Evolutionary conservation across 495 filamentous ascomycete species (phyloP), one percentile per base, ranked within the genome.

Genomic region (Podospora sp.): DNA sequence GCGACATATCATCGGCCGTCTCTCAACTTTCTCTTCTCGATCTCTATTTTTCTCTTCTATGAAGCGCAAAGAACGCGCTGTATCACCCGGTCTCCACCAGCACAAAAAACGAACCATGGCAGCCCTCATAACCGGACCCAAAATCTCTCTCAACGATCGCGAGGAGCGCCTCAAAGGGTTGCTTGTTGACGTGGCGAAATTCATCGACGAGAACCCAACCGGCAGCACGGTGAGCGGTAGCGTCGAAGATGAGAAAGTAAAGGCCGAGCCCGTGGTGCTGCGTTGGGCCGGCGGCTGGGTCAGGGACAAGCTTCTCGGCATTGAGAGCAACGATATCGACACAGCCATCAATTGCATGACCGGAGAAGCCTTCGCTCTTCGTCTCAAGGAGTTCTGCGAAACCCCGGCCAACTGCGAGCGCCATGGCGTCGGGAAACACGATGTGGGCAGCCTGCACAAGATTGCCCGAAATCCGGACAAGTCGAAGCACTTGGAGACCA

Each of bases 241-340:
- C 3, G 77, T 81, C 11, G 72, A 73, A 50, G 63, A 72, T 18
- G 57, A 27, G 12, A 61, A 71, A 21, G 35, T 25, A n/a, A 33
- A 51, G 27, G 26, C 81, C 33, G 83, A 84, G 59, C 82, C 84
- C n/a, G 73, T 87, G 0, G 80, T 88, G 4, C 82, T 99, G 20
- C 91, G 95, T 14, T 97, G 94, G 79, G 94, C 96, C 14, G 95
- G 95, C 50, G 95, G 95, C n/a, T 99, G 95, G 95, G 96, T 99
- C 27, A 89, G 95, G 49, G 95, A 99, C 82, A 98, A 97, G 82
- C 85, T 99, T 9, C 84, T 99, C 1, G 91, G 90, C 9, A 80
- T 89, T 26, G 81, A 79, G 33, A 95, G 92, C 74, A 86, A 96
- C 75, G 95, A 99, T 71, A 97, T 99, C 68, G 95, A 99, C 74